phyloP scores from a whole-genome alignment of 139 green algal species.

The Picochlorum sp. region DNA sequence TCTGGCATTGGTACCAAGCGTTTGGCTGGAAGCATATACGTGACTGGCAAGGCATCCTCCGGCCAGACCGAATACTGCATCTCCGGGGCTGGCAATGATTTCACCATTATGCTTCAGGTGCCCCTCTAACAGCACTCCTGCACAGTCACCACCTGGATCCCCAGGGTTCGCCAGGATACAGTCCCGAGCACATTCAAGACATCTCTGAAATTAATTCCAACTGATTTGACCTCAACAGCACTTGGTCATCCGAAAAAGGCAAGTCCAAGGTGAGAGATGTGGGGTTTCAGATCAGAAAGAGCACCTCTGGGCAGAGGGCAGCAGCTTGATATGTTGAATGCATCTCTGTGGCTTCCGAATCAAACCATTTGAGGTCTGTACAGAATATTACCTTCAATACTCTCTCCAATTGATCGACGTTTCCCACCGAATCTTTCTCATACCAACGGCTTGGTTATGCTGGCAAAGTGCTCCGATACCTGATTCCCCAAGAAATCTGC shows the following conservation, averaged over 20 bases:
- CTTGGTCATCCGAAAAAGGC: conserved; percentile 1
- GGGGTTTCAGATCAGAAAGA: conserved; percentile 41
- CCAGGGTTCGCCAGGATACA: conserved; percentile 53
- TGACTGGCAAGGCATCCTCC: conserved; percentile 59
- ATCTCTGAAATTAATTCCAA: conserved; percentile 58
- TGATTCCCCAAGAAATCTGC: conserved; percentile 14
- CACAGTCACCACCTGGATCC: conserved; percentile 46
- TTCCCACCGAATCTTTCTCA: not conserved
- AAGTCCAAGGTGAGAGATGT: conserved; percentile 14
- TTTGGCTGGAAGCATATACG: conserved; percentile 46
- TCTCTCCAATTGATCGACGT: conserved; percentile 8
- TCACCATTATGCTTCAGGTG: not conserved
- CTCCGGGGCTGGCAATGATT: conserved; percentile 31
- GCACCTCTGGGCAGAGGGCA: conserved; percentile 41
- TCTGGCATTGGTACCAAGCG: conserved; percentile 57
- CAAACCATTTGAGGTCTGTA: conserved; percentile 11
- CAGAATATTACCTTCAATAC: not conserved
- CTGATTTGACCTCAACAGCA: conserved; percentile 36
- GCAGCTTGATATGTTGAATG: conserved; percentile 19
- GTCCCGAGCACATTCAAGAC: conserved; percentile 61
- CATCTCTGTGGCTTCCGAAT: conserved; percentile 8
- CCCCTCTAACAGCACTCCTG: conserved; percentile 36
- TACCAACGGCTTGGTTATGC: not conserved
- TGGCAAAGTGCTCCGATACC: not conserved
- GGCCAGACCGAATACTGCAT: conserved; percentile 71